Base-by-base conservation (phyloP, 192 early-diverging fungal species). In the Backusella macrospora region DNA sequence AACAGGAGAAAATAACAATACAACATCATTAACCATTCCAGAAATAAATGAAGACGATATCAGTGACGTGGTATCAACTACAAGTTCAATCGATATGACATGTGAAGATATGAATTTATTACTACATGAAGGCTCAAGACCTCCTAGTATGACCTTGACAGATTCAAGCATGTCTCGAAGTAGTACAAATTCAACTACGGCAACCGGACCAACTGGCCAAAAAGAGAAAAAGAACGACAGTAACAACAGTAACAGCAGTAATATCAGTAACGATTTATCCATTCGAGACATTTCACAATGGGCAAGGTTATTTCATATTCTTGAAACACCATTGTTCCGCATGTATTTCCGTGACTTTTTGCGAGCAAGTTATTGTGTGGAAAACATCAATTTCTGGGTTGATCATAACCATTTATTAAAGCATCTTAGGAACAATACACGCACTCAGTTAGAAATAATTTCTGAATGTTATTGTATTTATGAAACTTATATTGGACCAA, bases 311-410 rank as follows among this genome's bases (percentile, higher is more conserved):
- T 79, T 81, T 26, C 80, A 84, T 37, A 91, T 93, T 47, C 76
- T 93, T 4, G 80, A 83, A 26, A 85, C 85, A 62, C 68, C 78
- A 2, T 71, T 76, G 3, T 72, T 92, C 4, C 77, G 87, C 26
- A 80, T 79, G 26, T 69, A 87, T 14, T 92, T 92, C 75, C 85
- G 86, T 59, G 82, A 80, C 21, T 91, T 88, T 73, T 76, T 90
- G 26, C 84, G 84, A 18, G 83, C 86, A 21, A 91, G 90, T 64
- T 88, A 89, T 46, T 92, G 90, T 72, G 88, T 89, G 47, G 92
- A 94, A 49, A 94, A 94, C 72, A 78, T 91, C 18, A 82, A 87
- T n/a, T 94, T 94, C 45, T 88, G 86, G 80, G 70, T 86, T 2
- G 90, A 94, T 46, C 73, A 80, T 69, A 48, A 71, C 64, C 16